Base-by-base conservation (phyloP, 2,329 filamentous ascomycete species). In the Cyphellophora attinorum region DNA sequence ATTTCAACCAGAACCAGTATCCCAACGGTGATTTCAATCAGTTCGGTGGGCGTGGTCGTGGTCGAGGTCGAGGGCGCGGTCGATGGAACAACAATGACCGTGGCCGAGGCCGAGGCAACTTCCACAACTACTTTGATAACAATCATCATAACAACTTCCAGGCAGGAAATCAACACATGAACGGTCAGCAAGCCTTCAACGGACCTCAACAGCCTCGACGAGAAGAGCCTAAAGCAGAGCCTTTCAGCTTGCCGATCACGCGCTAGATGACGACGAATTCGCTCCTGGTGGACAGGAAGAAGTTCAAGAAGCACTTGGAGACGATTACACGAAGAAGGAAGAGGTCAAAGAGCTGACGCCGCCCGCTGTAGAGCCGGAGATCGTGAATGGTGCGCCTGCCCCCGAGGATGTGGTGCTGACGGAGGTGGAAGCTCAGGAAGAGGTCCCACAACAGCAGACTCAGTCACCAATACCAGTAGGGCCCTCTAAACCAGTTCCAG, bases 31-130 rank as follows among this genome's bases (percentile, higher is more conserved):
- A 74, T 57, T 71, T 66, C 56, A 66, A 82, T 35, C 79, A 75
- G 74, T 84, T 84, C 79, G 81, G 85, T 67, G 85, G 81, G 67
- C 78, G 75, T 67, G 76, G 76, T 61, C 76, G 76, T 61, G 80
- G 79, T 45, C 76, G 70, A 57, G 74, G 74, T 51, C 70, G 79
- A 51, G 79, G 80, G 47, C 70, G 74, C 46, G 76, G 78, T 47
- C 74, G 79, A 46, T 76, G 72, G 38, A 74, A 76, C 51, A 75
- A 74, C 36, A n/a, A n/a, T n/a, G 70, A 52, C 38, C 58, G 58
- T 17, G 56, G 56, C 43, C 37, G 46, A 40, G 56, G 57, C 38
- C 53, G 57, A 42, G 56, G 54, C 45, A 56, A 48, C 47, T 55
- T 50, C 44, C 45, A 47, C 35, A 44, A 52, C 35, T 45, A 50